A percentile compares a stretch with the other conserved stretches of the same genome.
These are phyloP conservation scores for Cardamine resedifolia DNA, from an alignment of 345 rosid species.

Conservation along the genomic window DNA sequence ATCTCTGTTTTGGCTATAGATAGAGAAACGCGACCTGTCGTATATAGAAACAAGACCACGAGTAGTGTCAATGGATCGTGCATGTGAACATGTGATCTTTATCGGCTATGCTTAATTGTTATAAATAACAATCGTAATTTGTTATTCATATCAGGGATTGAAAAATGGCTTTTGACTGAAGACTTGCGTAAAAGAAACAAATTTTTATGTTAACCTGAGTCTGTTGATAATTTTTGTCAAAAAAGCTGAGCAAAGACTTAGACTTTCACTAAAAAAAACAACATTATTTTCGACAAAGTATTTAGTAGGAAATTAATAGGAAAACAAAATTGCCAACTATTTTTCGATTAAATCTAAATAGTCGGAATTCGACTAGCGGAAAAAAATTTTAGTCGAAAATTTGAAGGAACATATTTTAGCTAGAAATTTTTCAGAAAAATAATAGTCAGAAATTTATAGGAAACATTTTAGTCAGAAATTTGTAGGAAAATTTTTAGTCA, in stretches of 20 bases:
- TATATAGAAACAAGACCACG: neutral
- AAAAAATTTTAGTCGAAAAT: too few relatives aligned
- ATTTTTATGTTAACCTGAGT: neutral
- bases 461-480: too few relatives aligned
- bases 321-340: too few relatives aligned
- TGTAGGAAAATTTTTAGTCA: too few relatives aligned
- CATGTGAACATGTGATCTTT: slow-evolving; percentile 9
- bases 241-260: slow-evolving; percentile 11
- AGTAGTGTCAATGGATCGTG: neutral
- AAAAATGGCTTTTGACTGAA: neutral
- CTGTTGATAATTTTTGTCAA: neutral
- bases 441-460: too few relatives aligned
- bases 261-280: too few relatives aligned
- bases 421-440: too few relatives aligned
- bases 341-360: too few relatives aligned
- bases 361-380: too few relatives aligned
- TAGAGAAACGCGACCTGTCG: neutral
- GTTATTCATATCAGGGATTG: neutral
- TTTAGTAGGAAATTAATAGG: too few relatives aligned
- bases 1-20: neutral
- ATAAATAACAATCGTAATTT: neutral
- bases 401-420: too few relatives aligned
- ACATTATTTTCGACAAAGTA: too few relatives aligned
- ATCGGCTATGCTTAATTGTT: neutral
- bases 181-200: neutral